Conservation (phyloP, 495 filamentous ascomycete species). For the Xylaria scruposa region DNA sequence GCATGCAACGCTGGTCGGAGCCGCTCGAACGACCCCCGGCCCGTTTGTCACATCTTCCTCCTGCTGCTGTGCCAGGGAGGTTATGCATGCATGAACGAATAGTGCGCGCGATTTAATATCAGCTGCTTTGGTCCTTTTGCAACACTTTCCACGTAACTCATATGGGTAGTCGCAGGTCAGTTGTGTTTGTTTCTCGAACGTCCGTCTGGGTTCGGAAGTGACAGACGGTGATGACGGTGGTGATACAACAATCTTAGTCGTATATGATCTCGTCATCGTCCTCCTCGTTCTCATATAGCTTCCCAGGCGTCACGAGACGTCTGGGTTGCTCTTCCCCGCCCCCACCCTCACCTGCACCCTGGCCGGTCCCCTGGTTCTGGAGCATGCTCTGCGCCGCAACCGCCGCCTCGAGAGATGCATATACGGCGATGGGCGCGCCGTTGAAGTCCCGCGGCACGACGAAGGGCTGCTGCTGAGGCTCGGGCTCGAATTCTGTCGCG, state of each 20-base stretch:
- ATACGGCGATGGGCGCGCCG: slow-evolving; percentile 39
- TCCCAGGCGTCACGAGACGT: slow-evolving; percentile 39
- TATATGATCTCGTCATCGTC: slow-evolving; percentile 43
- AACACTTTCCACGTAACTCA: background rate
- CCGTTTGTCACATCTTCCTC: background rate
- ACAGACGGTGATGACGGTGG: background rate
- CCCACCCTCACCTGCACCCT: slow-evolving; percentile 4
- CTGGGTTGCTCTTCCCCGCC: slow-evolving; percentile 26
- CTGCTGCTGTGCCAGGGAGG: slow-evolving; percentile 5
- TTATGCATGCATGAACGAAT: slow-evolving; percentile 9
- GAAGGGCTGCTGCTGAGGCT: slow-evolving; percentile 27
- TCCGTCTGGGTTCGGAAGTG: background rate
- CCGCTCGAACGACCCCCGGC: background rate
- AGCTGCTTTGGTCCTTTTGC: slow-evolving; percentile 3
- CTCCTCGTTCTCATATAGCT: slow-evolving; percentile 46
- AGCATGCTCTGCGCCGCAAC: slow-evolving; percentile 33
- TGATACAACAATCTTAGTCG: slow-evolving; percentile 8
- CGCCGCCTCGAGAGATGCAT: slow-evolving; percentile 40
- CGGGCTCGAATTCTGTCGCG: slow-evolving; percentile 34
- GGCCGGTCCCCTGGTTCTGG: slow-evolving; percentile 13
- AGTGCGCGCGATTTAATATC: background rate
- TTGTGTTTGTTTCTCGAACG: background rate
- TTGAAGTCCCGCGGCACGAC: slow-evolving; percentile 36
- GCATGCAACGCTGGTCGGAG: background rate
- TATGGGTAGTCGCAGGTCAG: background rate